A percentile compares a stretch with the other conserved stretches of the same genome.
Conservation (phyloP, 768 basidiomycete genomes). For the Serendipita indica region DNA sequence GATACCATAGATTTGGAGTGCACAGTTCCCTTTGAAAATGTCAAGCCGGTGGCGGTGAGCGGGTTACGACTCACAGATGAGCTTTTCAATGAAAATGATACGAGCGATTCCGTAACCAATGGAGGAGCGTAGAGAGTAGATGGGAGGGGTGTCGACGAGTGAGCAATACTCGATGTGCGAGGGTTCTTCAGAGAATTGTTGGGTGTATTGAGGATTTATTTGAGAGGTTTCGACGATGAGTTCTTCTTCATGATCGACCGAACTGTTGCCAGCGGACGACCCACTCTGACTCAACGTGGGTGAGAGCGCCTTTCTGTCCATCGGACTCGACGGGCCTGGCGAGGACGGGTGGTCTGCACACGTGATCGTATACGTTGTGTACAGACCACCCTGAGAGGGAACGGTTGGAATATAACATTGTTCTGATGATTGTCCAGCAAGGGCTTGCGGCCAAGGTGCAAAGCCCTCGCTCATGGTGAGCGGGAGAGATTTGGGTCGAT, state of each 20-base stretch:
- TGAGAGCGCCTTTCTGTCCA: neutral
- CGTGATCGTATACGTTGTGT: constrained; percentile 6
- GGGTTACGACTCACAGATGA: neutral
- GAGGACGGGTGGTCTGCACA: constrained; percentile 5
- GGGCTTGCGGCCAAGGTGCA: neutral
- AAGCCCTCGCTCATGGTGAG: constrained; percentile 1
- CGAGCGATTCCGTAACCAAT: neutral
- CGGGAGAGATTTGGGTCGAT: neutral
- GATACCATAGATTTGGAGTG: neutral
- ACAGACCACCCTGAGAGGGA: constrained; percentile 2
- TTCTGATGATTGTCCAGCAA: neutral
- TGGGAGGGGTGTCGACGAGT: neutral
- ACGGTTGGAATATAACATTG: neutral
- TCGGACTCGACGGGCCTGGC: neutral
- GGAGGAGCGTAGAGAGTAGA: neutral
- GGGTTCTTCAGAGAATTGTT: neutral
- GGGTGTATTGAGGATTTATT: neutral
- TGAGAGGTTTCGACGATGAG: neutral
- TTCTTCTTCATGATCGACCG: neutral
- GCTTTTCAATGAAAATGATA: neutral
- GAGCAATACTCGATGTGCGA: neutral
- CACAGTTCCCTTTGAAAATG: constrained; percentile 2
- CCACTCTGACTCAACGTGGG: constrained; percentile 1
- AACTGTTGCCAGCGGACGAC: constrained; percentile 2
- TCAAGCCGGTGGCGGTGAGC: neutral